phyloP scores from a whole-genome alignment of 768 basidiomycete species.

The Russula sp. region DNA sequence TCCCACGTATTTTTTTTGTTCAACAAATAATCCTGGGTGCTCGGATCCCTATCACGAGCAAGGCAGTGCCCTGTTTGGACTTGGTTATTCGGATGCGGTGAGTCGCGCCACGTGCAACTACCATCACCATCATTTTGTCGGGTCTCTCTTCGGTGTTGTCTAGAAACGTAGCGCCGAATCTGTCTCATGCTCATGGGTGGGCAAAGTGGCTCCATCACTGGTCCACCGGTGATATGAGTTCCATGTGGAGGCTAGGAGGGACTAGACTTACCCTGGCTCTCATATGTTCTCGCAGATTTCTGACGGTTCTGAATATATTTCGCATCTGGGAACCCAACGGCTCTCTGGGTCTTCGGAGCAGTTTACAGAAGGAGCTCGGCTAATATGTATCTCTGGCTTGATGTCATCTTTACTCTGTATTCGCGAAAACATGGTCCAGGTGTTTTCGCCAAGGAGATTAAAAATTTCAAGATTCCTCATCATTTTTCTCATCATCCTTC shows the following conservation, averaged over 20 bases:
- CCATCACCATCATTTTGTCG: neutral
- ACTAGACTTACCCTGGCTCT: neutral
- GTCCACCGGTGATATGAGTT: neutral
- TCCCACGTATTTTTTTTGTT: neutral
- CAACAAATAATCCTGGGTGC: constrained; percentile 11
- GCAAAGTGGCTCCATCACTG: neutral
- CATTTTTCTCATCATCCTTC: neutral
- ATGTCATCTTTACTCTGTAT: neutral
- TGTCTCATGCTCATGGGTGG: neutral
- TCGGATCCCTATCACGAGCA: constrained; percentile 9
- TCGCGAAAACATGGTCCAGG: neutral
- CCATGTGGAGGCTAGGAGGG: neutral
- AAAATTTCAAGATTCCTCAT: neutral
- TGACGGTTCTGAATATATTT: constrained; percentile 5
- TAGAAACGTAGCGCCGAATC: neutral
- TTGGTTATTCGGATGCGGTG: constrained; percentile 1
- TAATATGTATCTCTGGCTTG: neutral
- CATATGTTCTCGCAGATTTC: constrained; percentile 1
- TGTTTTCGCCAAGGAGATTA: neutral
- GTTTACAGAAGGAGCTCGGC: neutral
- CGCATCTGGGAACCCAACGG: constrained; percentile 7
- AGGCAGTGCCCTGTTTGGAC: neutral
- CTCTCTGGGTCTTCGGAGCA: neutral
- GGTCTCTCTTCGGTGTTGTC: neutral
- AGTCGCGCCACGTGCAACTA: constrained; percentile 6